These are phyloP conservation scores for Paracoccidioides lutzii DNA, from an alignment of 2,329 filamentous ascomycete genomes.

Conservation along the genomic window DNA sequence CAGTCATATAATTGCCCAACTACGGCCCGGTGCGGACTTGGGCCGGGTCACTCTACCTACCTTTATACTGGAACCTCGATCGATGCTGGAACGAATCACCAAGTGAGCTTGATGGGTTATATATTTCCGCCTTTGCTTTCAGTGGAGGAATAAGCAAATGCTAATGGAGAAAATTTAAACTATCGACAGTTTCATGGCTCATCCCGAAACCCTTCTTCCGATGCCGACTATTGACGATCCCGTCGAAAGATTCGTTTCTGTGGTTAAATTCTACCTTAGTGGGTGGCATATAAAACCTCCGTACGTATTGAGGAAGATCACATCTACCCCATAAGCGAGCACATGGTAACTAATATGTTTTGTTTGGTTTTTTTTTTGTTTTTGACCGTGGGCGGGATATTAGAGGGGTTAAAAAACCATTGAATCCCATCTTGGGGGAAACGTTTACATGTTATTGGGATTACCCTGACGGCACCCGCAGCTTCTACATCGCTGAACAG, in stretches of 20 bases:
- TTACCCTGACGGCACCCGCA: constrained; percentile 66
- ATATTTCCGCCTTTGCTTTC: background rate
- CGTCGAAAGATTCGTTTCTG: constrained; percentile 75
- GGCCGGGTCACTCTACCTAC: constrained; percentile 90
- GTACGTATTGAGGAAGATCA: constrained; percentile 41
- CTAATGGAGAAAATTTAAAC: constrained; percentile 11
- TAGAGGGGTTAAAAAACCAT: constrained; percentile 92
- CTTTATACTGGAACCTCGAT: constrained; percentile 93
- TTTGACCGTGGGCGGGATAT: background rate
- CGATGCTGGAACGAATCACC: constrained; percentile 96
- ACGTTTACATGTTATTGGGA: constrained; percentile 95
- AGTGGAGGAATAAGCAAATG: constrained; percentile 7
- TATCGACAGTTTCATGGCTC: constrained; percentile 80
- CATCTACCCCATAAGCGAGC: background rate
- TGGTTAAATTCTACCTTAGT: constrained; percentile 95
- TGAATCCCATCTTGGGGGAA: constrained; percentile 94
- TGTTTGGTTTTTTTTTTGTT: background rate
- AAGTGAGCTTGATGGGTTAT: constrained; percentile 50
- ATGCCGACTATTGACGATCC: constrained; percentile 84
- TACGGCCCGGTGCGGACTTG: constrained; percentile 87
- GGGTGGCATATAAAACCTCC: constrained; percentile 98
- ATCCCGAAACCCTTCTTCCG: constrained; percentile 85
- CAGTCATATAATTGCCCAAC: constrained; percentile 90
- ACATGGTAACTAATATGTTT: background rate
- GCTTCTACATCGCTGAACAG: constrained; percentile 95